Conservation (phyloP, 345 rosid genomes). For the Populus ilicifolia region DNA sequence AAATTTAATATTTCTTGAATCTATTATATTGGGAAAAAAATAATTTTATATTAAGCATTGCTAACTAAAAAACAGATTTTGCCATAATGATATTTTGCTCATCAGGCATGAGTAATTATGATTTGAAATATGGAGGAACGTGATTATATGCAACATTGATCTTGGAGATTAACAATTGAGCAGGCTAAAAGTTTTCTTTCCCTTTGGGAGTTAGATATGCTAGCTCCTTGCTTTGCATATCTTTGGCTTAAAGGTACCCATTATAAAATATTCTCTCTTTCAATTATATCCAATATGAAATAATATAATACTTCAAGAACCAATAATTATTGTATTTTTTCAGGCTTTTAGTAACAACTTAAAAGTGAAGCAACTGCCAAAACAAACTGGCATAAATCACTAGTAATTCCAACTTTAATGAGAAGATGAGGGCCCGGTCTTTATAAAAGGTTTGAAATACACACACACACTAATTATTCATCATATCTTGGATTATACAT, state of each 20-base stretch:
- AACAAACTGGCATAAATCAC: constrained; percentile 15
- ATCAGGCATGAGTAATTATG: too few relatives aligned
- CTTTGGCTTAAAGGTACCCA: not conserved
- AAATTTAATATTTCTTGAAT: too few relatives aligned
- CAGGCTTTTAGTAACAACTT: not conserved
- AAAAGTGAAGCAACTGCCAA: not conserved
- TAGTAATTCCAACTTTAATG: not conserved
- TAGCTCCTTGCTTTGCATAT: not conserved
- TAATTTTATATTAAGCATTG: too few relatives aligned
- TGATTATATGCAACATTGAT: too few relatives aligned
- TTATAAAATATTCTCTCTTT: not conserved
- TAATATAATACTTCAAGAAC: not conserved
- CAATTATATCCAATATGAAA: not conserved
- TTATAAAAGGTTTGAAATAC: not conserved
- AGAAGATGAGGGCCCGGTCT: not conserved
- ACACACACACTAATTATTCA: not conserved
- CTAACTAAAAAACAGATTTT: too few relatives aligned
- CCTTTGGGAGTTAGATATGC: not conserved
- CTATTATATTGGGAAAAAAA: too few relatives aligned
- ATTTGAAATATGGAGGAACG: too few relatives aligned
- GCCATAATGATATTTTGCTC: too few relatives aligned
- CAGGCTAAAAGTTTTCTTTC: not conserved
- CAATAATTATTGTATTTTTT: not conserved
- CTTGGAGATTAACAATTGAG: too few relatives aligned
- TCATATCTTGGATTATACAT: not conserved